Conservation (phyloP, 2,329 filamentous ascomycete genomes). For the Phialophora verrucosa region DNA sequence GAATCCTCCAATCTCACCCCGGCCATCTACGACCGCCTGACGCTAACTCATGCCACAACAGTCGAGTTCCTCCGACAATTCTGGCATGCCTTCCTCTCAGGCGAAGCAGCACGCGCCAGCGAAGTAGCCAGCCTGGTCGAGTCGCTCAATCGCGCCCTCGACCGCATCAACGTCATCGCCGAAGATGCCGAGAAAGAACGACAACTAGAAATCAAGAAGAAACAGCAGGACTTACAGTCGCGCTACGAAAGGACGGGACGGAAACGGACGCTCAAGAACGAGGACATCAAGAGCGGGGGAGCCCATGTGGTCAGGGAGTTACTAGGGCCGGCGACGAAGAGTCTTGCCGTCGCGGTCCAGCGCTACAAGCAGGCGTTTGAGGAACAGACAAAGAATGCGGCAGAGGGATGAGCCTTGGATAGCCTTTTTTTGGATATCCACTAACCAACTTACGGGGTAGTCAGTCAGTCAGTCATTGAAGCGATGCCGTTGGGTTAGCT, state of each 20-base stretch:
- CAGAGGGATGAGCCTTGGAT: conserved; percentile 15
- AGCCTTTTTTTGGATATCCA: not conserved
- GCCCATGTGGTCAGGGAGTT: conserved; percentile 75
- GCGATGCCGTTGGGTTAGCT: not conserved
- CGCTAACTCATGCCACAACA: conserved; percentile 85
- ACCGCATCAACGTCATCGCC: conserved; percentile 80
- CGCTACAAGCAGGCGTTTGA: conserved; percentile 74
- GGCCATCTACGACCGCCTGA: conserved; percentile 65
- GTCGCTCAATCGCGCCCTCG: conserved; percentile 75
- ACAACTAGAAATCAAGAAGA: conserved; percentile 57
- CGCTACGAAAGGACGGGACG: conserved; percentile 74
- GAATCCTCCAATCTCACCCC: conserved; percentile 55
- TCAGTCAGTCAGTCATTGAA: not conserved
- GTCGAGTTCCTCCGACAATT: conserved; percentile 98
- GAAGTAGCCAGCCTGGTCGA: conserved; percentile 84
- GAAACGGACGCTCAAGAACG: conserved; percentile 71
- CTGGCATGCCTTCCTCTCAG: conserved; percentile 89
- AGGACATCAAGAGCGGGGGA: conserved; percentile 71
- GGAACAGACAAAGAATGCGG: conserved; percentile 55
- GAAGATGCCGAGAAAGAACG: conserved; percentile 78
- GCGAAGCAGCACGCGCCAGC: conserved; percentile 76
- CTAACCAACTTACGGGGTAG: not conserved
- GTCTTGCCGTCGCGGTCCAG: conserved; percentile 71
- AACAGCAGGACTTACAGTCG: conserved; percentile 73
- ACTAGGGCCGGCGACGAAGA: conserved; percentile 73